Evolutionary conservation across 2,329 filamentous ascomycete genomes (phyloP), one percentile per base, ranked within the genome.

Genomic region (Emmonsia crescens): DNA sequence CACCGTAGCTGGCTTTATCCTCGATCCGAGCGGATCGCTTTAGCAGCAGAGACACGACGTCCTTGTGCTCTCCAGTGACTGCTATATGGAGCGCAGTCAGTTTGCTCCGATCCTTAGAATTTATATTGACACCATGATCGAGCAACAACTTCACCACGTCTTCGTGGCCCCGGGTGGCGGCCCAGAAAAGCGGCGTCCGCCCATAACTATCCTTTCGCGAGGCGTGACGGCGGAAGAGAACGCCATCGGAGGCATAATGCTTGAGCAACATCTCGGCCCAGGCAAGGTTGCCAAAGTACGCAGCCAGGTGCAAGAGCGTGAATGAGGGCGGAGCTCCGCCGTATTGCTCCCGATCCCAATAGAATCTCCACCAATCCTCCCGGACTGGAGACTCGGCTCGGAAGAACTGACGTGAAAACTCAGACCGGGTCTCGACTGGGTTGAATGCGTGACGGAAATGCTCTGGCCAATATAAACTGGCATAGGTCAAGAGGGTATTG

Each of bases 81-180:
- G 67, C 67, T 33, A 66, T 64, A 63, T 68, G 66, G 38, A 70
- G 66, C 51, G 67, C 64, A 14, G 67, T 68, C 57, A 65, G 55
- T 33, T 19, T 63, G 59, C 60, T 60, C 60, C 61, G 56, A 60
- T 68, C 65, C 52, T 73, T 72, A 16, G 77, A 76, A 66, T 82
- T 80, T 31, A 81, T 71, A 55, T 77, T 69, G 5, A 78, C 80
- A 8, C 72, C 68, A n/a, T 76, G 72, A n/a, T 71, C 67, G 16
- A 82, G 69, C 48, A 82, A 67, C 56, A 79, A 65, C 19, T 65
- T 64, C 21, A 76, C 68, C 24, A 68, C 56, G 3, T 61, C 58
- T 55, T 33, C 40, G 40, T 66, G 60, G 5, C 66, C 65, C 59
- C 61, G 54, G 16, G 51, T 62, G 31, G 64, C 66, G 42, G 67